These are phyloP conservation scores for Entoloma clypeatum DNA, from an alignment of 1,284 basidiomycete genomes.

Conservation along the genomic window DNA sequence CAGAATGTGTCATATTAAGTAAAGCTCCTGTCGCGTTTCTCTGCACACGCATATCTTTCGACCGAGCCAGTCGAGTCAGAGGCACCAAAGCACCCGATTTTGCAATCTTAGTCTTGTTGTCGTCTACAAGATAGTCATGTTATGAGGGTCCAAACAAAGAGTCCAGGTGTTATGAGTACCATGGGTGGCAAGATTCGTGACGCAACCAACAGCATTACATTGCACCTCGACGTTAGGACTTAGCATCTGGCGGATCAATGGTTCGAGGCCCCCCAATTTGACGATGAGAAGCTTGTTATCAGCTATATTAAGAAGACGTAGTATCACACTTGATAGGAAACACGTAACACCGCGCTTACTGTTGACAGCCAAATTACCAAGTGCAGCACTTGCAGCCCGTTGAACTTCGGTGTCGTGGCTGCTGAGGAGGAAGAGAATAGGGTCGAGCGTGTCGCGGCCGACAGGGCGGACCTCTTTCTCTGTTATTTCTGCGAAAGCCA, in stretches of 20 bases:
- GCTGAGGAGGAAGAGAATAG: slow-evolving; percentile 95
- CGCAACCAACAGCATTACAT: slow-evolving; percentile 99
- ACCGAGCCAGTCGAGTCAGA: slow-evolving; percentile 92
- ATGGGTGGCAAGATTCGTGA: slow-evolving; percentile 98
- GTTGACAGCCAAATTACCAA: slow-evolving; percentile 98
- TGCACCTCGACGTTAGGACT: slow-evolving; percentile 99
- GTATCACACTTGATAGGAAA: slow-evolving; percentile 17
- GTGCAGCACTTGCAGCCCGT: slow-evolving; percentile 95
- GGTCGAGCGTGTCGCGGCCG: slow-evolving; percentile 95
- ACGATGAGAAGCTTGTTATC: slow-evolving; percentile 99
- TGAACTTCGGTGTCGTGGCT: slow-evolving; percentile 99
- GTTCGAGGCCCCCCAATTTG: slow-evolving; percentile 96
- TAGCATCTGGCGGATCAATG: slow-evolving; percentile 98
- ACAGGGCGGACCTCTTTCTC: slow-evolving; percentile 99
- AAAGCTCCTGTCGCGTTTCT: slow-evolving; percentile 97
- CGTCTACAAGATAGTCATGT: slow-evolving; percentile 52
- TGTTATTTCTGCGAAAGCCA: slow-evolving; percentile 99
- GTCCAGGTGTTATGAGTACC: slow-evolving; percentile 52
- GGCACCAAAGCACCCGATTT: slow-evolving; percentile 98
- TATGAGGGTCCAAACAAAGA: slow-evolving; percentile 9
- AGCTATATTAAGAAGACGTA: slow-evolving; percentile 46
- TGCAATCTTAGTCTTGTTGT: slow-evolving; percentile 99
- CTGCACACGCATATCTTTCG: slow-evolving; percentile 99
- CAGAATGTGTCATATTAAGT: slow-evolving; percentile 99
- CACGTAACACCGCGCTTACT: slow-evolving; percentile 54